A percentile compares a stretch with the other conserved stretches of the same genome.
phyloP scores from a whole-genome alignment of 2,329 filamentous ascomycete genomes.

The Epichloe baconii region DNA sequence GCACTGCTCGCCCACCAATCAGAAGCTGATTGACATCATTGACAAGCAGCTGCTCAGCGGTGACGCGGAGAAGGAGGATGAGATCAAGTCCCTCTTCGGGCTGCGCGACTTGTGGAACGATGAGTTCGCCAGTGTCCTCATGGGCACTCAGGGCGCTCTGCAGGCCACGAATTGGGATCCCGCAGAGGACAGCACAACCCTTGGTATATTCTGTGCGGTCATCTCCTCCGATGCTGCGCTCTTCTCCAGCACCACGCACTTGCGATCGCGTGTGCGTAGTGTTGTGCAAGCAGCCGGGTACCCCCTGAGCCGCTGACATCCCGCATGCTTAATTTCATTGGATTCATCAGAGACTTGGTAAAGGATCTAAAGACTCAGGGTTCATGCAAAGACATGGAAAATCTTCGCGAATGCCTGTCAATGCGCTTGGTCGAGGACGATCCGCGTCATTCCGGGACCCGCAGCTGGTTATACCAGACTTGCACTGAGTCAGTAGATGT shows the following conservation, averaged over 20 bases:
- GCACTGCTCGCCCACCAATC: conserved; percentile 51
- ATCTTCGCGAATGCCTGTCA: conserved; percentile 19
- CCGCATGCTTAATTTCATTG: conserved; percentile 39
- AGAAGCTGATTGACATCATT: conserved; percentile 39
- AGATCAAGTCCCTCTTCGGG: conserved; percentile 35
- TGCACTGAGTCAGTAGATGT: conserved; percentile 35
- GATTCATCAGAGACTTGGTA: conserved; percentile 25
- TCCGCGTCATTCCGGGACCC: conserved; percentile 10
- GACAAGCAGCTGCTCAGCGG: conserved; percentile 25
- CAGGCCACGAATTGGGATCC: conserved; percentile 44
- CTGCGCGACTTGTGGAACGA: conserved; percentile 29
- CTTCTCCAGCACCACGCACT: conserved; percentile 26
- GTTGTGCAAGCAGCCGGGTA: conserved; percentile 31
- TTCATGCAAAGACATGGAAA: conserved; percentile 13
- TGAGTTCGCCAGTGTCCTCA: conserved; percentile 35
- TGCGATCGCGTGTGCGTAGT: conserved; percentile 21
- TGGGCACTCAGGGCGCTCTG: conserved; percentile 27
- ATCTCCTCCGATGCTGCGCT: conserved; percentile 28
- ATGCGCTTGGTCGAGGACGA: conserved; percentile 11
- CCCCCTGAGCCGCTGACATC: conserved; percentile 23
- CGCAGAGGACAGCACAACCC: conserved; percentile 24
- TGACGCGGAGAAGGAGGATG: conserved; percentile 26
- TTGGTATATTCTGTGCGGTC: conserved; percentile 35
- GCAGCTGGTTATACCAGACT: conserved; percentile 39
- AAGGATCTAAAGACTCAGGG: conserved; percentile 4